These are phyloP conservation scores for Echites panduratus DNA, from an alignment of 257 asterid genomes.

Conservation along the genomic window DNA sequence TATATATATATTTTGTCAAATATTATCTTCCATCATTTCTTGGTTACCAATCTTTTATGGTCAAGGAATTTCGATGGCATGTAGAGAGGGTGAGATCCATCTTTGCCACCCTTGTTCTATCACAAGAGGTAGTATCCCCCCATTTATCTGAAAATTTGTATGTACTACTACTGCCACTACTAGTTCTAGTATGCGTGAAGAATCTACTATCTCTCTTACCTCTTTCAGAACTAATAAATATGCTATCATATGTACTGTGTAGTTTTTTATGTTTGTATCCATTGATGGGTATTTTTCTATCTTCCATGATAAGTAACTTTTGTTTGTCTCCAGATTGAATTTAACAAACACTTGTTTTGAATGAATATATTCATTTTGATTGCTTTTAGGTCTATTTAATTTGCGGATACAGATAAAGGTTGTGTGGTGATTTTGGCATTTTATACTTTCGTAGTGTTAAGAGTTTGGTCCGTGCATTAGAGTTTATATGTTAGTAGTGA, in stretches of 20 bases:
- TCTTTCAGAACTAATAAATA: neutral
- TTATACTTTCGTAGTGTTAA: too few relatives aligned
- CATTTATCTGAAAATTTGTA: slow-evolving; percentile 28
- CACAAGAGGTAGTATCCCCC: slow-evolving; percentile 25
- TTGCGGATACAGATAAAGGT: too few relatives aligned
- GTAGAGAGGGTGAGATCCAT: slow-evolving; percentile 31
- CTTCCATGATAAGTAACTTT: neutral
- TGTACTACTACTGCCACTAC: slow-evolving; percentile 14
- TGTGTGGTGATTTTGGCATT: too few relatives aligned
- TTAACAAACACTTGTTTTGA: too few relatives aligned
- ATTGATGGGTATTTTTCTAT: neutral
- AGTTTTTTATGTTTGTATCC: neutral
- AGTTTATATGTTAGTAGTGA: too few relatives aligned
- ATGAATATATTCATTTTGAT: too few relatives aligned
- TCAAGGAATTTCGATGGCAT: slow-evolving; percentile 38
- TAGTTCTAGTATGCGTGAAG: slow-evolving; percentile 25
- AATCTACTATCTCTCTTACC: neutral
- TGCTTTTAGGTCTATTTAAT: neutral
- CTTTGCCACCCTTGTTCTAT: slow-evolving; percentile 31
- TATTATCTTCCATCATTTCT: slow-evolving; percentile 26
- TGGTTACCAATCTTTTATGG: slow-evolving; percentile 45
- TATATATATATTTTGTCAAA: slow-evolving; percentile 23
- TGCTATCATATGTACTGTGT: neutral
- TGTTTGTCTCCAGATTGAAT: neutral
- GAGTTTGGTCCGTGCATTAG: too few relatives aligned